Evolutionary conservation across 805 yeast genomes (phyloP).

Genomic region (Saccharomyces paradoxus): DNA sequence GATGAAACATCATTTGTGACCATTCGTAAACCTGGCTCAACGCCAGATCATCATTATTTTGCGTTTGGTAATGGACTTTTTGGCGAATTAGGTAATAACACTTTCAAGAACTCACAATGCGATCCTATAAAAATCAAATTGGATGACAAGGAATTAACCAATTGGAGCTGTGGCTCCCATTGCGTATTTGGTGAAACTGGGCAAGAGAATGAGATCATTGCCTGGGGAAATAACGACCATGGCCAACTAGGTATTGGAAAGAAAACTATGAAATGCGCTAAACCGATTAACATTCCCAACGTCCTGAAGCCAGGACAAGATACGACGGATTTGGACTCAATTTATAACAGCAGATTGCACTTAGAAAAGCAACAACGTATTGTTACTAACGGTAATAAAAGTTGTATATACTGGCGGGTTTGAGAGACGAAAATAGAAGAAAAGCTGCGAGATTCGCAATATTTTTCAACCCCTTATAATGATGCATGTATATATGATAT

Average conservation of each 20-base stretch:
- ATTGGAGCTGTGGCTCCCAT: constrained; percentile 54
- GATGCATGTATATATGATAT: background rate
- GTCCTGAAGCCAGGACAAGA: constrained; percentile 46
- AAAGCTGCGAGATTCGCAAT: background rate
- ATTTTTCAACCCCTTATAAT: background rate
- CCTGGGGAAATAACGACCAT: constrained; percentile 77
- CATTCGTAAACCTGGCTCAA: constrained; percentile 26
- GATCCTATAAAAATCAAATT: constrained; percentile 50
- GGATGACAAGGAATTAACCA: constrained; percentile 40
- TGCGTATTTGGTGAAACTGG: constrained; percentile 2
- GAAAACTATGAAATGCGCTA: constrained; percentile 42
- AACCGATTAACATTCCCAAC: constrained; percentile 47
- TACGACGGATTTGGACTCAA: background rate
- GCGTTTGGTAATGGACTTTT: constrained; percentile 77
- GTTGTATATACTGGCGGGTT: constrained; percentile 53
- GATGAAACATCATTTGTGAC: constrained; percentile 55
- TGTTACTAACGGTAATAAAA: constrained; percentile 52
- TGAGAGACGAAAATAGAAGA: constrained; percentile 1
- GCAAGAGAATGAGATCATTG: constrained; percentile 64
- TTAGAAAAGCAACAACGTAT: constrained; percentile 41
- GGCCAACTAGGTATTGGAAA: constrained; percentile 87
- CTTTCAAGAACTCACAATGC: constrained; percentile 63
- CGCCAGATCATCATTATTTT: constrained; percentile 34
- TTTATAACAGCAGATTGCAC: background rate
- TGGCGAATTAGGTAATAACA: constrained; percentile 81